Evolutionary conservation across 208 protist species (phyloP).

Genomic region (Wallacemonas collosoma): DNA sequence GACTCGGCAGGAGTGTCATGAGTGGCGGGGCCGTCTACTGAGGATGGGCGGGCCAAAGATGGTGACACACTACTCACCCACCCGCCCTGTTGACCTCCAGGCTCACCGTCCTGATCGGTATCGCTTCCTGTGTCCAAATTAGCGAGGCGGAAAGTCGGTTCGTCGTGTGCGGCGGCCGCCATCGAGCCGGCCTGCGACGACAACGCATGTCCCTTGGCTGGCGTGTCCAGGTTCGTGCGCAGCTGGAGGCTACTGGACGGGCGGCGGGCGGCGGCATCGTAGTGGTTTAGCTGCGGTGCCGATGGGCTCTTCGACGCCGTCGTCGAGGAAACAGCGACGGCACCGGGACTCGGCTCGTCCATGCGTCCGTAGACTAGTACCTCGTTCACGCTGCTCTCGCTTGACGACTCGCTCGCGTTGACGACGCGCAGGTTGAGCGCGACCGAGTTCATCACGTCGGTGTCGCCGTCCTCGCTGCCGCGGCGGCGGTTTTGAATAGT

Average conservation of each 20-base stretch:
- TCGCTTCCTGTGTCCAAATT: constrained; percentile 9
- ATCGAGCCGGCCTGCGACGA: too few relatives aligned
- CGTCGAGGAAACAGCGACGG: constrained; percentile 12
- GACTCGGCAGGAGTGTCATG: neutral
- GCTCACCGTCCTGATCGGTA: neutral
- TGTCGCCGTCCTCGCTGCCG: constrained; percentile 6
- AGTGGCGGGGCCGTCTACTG: neutral
- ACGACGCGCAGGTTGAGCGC: constrained; percentile 4
- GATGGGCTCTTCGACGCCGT: constrained; percentile 39
- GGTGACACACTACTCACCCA: constrained; percentile 10
- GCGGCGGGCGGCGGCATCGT: neutral
- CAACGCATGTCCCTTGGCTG: too few relatives aligned
- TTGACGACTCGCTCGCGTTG: constrained; percentile 7
- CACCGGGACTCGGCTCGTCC: neutral
- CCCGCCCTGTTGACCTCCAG: neutral
- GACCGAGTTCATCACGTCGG: constrained; percentile 13
- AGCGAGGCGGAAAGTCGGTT: neutral
- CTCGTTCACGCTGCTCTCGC: neutral
- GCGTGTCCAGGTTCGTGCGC: neutral
- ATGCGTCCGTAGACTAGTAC: constrained; percentile 8
- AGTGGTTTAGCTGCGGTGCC: constrained; percentile 34
- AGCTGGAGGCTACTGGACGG: neutral
- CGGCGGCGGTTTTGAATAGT: constrained; percentile 16
- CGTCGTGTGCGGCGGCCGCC: neutral
- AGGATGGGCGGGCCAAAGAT: constrained; percentile 4